phyloP scores from a whole-genome alignment of 2,329 filamentous ascomycete genomes.

The Fusarium circinatum region DNA sequence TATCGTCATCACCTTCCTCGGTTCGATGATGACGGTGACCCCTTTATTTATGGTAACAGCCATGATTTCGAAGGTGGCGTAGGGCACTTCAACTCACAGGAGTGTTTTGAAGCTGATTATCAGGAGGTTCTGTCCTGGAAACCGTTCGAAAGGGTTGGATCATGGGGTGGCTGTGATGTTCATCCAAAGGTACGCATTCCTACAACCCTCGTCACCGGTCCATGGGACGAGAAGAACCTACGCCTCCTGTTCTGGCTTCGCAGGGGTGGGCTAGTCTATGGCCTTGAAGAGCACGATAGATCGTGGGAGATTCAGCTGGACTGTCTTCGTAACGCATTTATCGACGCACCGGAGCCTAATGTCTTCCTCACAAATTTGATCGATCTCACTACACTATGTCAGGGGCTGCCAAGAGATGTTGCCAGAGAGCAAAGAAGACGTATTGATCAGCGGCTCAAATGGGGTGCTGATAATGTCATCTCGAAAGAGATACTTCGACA shows the following conservation, averaged over 20 bases:
- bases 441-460: constrained; percentile 46
- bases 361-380: constrained; percentile 47
- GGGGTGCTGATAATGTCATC: constrained; percentile 43
- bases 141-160: constrained; percentile 29
- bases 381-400: constrained; percentile 43
- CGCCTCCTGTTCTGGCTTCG: constrained; percentile 59
- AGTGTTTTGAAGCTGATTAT: constrained; percentile 53
- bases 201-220: constrained; percentile 52
- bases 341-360: constrained; percentile 45
- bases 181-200: constrained; percentile 55
- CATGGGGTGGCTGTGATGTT: constrained; percentile 49
- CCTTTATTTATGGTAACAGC: constrained; percentile 12
- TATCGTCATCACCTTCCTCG: constrained; percentile 48
- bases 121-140: constrained; percentile 40
- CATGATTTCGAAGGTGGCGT: constrained; percentile 40
- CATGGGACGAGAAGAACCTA: constrained; percentile 53
- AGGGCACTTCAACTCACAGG: constrained; percentile 47
- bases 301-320: constrained; percentile 56
- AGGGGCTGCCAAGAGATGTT: constrained; percentile 45
- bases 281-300: constrained; percentile 42
- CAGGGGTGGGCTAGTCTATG: constrained; percentile 49
- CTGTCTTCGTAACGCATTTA: constrained; percentile 51
- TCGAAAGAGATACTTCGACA: constrained; percentile 42
- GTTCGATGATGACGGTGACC: constrained; percentile 9
- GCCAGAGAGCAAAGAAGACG: constrained; percentile 40